A percentile compares a stretch with the other conserved stretches of the same genome.
These are phyloP conservation scores for Rachicladosporium sp. DNA, from an alignment of 2,329 filamentous ascomycete genomes.

Conservation along the genomic window DNA sequence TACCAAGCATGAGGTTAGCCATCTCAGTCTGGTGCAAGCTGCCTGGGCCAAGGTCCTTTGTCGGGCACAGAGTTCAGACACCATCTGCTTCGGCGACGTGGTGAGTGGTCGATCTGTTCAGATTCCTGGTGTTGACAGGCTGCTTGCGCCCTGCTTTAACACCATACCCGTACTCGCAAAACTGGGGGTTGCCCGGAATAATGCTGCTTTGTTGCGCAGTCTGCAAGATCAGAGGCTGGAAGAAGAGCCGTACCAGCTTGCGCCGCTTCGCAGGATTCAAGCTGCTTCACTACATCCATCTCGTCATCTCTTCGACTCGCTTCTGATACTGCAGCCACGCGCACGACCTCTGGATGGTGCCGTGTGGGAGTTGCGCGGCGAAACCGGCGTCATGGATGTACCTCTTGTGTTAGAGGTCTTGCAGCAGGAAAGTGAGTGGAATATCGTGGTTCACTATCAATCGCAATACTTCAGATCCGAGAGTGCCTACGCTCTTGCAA, in stretches of 20 bases:
- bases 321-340: slow-evolving; percentile 65
- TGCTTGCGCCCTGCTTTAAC: slow-evolving; percentile 89
- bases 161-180: slow-evolving; percentile 61
- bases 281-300: slow-evolving; percentile 29
- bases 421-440: slow-evolving; percentile 41
- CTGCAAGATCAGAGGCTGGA: slow-evolving; percentile 52
- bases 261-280: slow-evolving; percentile 61
- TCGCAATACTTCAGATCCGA: slow-evolving; percentile 49
- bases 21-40: slow-evolving; percentile 58
- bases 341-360: slow-evolving; percentile 29
- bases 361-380: slow-evolving; percentile 39
- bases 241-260: slow-evolving; percentile 58
- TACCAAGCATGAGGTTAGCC: slow-evolving; percentile 40
- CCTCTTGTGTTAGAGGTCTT: slow-evolving; percentile 66
- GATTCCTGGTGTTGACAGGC: slow-evolving; percentile 52
- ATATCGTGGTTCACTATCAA: slow-evolving; percentile 36
- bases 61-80: slow-evolving; percentile 41
- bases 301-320: slow-evolving; percentile 59
- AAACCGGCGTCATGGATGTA: slow-evolving; percentile 55
- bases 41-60: slow-evolving; percentile 58
- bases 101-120: slow-evolving; percentile 62
- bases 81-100: slow-evolving; percentile 81
- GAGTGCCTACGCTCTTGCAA: slow-evolving; percentile 11
- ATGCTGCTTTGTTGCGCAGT: slow-evolving; percentile 44
- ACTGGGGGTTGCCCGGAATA: slow-evolving; percentile 36